These are phyloP conservation scores for Rhizopus sp. DNA, from an alignment of 371 early-diverging fungal genomes.

Conservation along the genomic window DNA sequence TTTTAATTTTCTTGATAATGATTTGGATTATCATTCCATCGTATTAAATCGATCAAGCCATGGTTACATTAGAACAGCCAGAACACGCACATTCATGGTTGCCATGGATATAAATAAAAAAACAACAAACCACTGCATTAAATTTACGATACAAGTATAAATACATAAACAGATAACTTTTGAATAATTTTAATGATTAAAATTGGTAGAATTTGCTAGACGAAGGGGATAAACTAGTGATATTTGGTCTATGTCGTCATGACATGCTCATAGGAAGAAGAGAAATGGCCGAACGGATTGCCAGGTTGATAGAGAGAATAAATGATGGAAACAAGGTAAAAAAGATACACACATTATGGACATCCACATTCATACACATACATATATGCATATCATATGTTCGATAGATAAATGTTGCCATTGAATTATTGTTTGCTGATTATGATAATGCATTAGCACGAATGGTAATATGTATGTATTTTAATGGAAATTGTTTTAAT, in stretches of 20 bases:
- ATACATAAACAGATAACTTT: background rate
- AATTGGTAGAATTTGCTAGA: constrained; percentile 11
- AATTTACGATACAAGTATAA: constrained; percentile 22
- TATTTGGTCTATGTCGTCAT: constrained; percentile 12
- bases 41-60: constrained; percentile 21
- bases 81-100: constrained; percentile 28
- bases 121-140: constrained; percentile 11
- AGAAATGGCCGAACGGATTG: constrained; percentile 17
- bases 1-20: constrained; percentile 26
- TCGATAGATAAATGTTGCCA: constrained; percentile 15
- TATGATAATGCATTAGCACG: constrained; percentile 13
- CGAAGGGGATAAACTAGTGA: constrained; percentile 20
- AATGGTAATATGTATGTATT: constrained; percentile 12
- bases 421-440: constrained; percentile 19
- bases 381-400: background rate
- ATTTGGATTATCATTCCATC: constrained; percentile 16
- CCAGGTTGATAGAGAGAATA: constrained; percentile 12
- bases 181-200: background rate
- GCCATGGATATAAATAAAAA: constrained; percentile 26
- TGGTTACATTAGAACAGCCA: constrained; percentile 18
- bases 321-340: constrained; percentile 19
- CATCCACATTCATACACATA: background rate
- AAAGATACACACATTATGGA: background rate
- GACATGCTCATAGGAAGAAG: background rate
- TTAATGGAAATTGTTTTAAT: background rate